Evolutionary conservation across 208 protist species (phyloP), one percentile per base, ranked within the genome.

Genomic region (Strigomonas galati): DNA sequence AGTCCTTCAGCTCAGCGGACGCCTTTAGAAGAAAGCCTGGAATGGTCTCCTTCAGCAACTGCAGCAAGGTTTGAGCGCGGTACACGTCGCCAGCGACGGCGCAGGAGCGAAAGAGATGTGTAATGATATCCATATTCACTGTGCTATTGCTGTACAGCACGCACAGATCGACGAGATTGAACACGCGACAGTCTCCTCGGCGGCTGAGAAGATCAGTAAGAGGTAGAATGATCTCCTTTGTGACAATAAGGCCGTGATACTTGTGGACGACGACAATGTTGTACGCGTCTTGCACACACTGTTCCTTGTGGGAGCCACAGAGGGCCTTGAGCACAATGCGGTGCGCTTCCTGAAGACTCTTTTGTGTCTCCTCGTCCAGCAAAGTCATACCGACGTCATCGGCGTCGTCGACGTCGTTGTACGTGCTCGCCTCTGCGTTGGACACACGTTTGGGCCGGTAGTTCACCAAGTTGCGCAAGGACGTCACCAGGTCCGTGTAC

Each of bases 161-260:
- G 67, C 86, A 93, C 4, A 93, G 53, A 52, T 95, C 90, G 0
- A 95, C 83, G 55, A 95, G 74, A 55, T 91, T 93, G 72, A 95
- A 95, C 15, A 89, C 87, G 43, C 90, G 81, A 49, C 87, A 81
- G 69, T 95, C 90, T 0, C 90, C 90, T 30, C 79, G 74, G 23
- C 71, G 71, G 56, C 80, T 85, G 30, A 95, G 71, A 5, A 75
- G 76, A 27, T 85, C 72, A 37, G 91, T 32, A 14, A 95, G 52
- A 0, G 87, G 86, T 51, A 67, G 48, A 28, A 89, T 79, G 30
- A 92, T 56, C 23, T 90, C 84, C 54, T 76, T 75, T 1, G 80
- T 91, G 26, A 95, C 81, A 35, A 81, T 69, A 14, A 95, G 61
- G 0, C 87, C 87, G 56, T 95, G 84, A 62, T 95, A 95, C 74